Percentiles rank a stretch among this genome's conserved stretches.
Evolutionary conservation across 352 stramenopile genomes (phyloP).

Genomic region (Aphanomyces stellatus): DNA sequence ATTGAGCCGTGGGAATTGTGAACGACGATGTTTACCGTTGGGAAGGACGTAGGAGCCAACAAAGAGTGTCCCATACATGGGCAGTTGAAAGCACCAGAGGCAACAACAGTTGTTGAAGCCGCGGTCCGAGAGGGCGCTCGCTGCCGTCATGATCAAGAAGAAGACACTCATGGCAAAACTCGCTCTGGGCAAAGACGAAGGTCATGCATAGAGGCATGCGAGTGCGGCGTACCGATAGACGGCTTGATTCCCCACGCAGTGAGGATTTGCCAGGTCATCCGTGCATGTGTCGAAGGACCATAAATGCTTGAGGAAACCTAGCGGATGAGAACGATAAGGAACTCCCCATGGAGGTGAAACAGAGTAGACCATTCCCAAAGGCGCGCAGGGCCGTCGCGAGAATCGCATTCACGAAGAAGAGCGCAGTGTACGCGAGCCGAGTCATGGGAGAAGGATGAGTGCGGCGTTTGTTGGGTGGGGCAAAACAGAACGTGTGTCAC

Average conservation of each 20-base stretch:
- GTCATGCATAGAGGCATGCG: too few species aligned
- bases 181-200: slow-evolving; percentile 28
- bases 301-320: slow-evolving; percentile 35
- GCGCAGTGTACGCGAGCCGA: slow-evolving; percentile 41
- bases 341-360: not conserved
- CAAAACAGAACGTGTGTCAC: not conserved
- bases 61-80: slow-evolving; percentile 43
- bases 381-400: slow-evolving; percentile 42
- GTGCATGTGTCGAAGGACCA: slow-evolving; percentile 41
- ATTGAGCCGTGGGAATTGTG: not conserved
- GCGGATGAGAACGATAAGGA: slow-evolving; percentile 14
- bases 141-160: slow-evolving; percentile 42
- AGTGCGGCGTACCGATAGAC: slow-evolving; percentile 53
- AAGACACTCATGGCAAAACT: slow-evolving; percentile 64
- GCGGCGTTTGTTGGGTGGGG: too few species aligned
- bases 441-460: too few species aligned
- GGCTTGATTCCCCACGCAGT: slow-evolving; percentile 65
- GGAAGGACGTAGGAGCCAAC: slow-evolving; percentile 55
- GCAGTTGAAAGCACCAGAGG: slow-evolving; percentile 51
- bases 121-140: slow-evolving; percentile 41
- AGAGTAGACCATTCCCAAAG: slow-evolving; percentile 41
- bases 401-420: slow-evolving; percentile 59
- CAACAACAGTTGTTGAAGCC: slow-evolving; percentile 56
- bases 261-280: slow-evolving; percentile 23
- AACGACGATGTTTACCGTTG: slow-evolving; percentile 29